These are phyloP conservation scores for Colletotrichum coccodes DNA, from an alignment of 2,329 filamentous ascomycete genomes.

Conservation along the genomic window DNA sequence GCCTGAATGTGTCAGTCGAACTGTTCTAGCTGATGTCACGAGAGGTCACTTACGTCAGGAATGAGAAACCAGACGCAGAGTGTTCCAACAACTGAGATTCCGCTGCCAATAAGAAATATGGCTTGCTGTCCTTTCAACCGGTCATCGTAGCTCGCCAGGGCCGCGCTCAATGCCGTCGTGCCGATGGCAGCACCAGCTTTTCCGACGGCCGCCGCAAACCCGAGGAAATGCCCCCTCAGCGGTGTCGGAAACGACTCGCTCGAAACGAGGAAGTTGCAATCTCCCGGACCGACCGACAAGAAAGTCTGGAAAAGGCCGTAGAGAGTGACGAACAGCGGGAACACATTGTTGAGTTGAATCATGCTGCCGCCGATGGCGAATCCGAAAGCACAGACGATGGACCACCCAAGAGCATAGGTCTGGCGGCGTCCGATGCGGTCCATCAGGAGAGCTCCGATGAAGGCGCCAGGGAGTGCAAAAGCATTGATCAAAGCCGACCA, in stretches of 20 bases:
- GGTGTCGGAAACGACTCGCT: conserved; percentile 62
- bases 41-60: conserved; percentile 28
- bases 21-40: background rate
- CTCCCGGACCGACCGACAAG: conserved; percentile 58
- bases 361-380: conserved; percentile 61
- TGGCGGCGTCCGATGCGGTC: conserved; percentile 38
- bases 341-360: conserved; percentile 53
- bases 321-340: conserved; percentile 61
- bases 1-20: conserved; percentile 9
- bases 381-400: conserved; percentile 48
- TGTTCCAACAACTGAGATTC: conserved; percentile 38
- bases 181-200: conserved; percentile 63
- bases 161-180: conserved; percentile 42
- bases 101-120: conserved; percentile 40
- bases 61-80: conserved; percentile 40
- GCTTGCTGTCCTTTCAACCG: conserved; percentile 37
- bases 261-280: conserved; percentile 58
- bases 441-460: conserved; percentile 37
- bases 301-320: conserved; percentile 61
- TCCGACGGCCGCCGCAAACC: conserved; percentile 59
- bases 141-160: conserved; percentile 32
- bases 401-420: conserved; percentile 37
- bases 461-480: conserved; percentile 38
- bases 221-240: conserved; percentile 60
- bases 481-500: conserved; percentile 40